Evolutionary conservation across 2,329 filamentous ascomycete genomes (phyloP), one percentile per base, ranked within the genome.

Genomic region (Graphilbum fragrans): DNA sequence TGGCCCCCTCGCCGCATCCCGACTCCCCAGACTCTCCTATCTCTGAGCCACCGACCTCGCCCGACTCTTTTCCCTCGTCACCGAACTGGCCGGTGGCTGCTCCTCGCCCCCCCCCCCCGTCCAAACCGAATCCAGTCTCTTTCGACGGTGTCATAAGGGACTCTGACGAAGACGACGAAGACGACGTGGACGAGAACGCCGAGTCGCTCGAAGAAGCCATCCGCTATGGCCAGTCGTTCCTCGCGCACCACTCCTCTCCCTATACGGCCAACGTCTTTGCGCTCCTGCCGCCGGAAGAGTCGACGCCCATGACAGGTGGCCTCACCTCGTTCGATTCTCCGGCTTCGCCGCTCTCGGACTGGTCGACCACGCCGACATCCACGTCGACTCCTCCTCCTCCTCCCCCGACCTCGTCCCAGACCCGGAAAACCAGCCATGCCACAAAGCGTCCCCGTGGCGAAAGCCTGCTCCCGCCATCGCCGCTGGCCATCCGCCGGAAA

Each of bases 401-500:
- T 14, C 8, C 25, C 25, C 8, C 25, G 25, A 29, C 12, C 41
- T 34, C n/a, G n/a, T n/a, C n/a, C n/a, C n/a, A n/a, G n/a, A n/a
- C n/a, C n/a, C n/a, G n/a, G n/a, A n/a, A n/a, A n/a, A 21, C 35
- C 42, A 5, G 29, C 11, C 29, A 31, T n/a, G 29, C 29, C 14
- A 27, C 39, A 17, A 49, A 49, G 17, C 42, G 45, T 2, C 44
- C 39, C 12, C 29, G 29, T 16, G 41, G 49, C 8, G 46, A 39
- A 17, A 41, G 35, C 10, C 31, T 47, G 20, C 43, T 42, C 25
- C 31, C 45, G 44, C n/a, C n/a, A n/a, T 62, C 72, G 4, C 71
- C 74, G 5, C 50, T 74, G 38, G 64, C 70, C 2, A 58, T 69
- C 41, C 44, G 48, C 18, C 45, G 42, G n/a, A 18, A 12, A 6